phyloP scores from a whole-genome alignment of 2,329 filamentous ascomycete genomes.

The Leptographium radiaticola region DNA sequence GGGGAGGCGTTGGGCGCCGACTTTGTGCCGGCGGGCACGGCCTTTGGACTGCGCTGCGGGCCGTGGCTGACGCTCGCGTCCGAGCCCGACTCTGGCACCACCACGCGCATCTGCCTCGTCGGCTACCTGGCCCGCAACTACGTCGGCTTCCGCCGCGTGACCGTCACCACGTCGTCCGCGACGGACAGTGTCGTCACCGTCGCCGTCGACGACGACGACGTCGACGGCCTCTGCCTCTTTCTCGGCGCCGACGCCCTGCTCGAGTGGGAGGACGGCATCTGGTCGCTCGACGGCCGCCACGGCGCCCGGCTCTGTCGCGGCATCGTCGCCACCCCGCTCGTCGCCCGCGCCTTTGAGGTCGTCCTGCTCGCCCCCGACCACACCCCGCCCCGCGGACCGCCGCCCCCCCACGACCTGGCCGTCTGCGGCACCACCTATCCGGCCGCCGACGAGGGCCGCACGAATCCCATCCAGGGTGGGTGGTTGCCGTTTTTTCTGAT shows the following conservation, averaged over 20 bases:
- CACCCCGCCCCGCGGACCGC: slow-evolving; percentile 2
- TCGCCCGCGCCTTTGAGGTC: slow-evolving; percentile 37
- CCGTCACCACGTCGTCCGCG: slow-evolving; percentile 16
- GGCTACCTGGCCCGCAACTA: slow-evolving; percentile 38
- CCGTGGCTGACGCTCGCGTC: slow-evolving; percentile 30
- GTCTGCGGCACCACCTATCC: slow-evolving; percentile 34
- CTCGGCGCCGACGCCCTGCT: slow-evolving; percentile 40
- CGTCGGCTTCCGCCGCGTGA: slow-evolving; percentile 40
- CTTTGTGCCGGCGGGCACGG: slow-evolving; percentile 32
- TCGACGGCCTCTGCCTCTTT: slow-evolving; percentile 34
- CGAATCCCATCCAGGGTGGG: slow-evolving; percentile 35
- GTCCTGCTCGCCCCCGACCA: slow-evolving; percentile 19
- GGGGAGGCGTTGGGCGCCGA: slow-evolving; percentile 29
- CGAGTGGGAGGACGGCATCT: slow-evolving; percentile 41
- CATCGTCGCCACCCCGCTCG: slow-evolving; percentile 38
- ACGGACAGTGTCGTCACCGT: slow-evolving; percentile 17
- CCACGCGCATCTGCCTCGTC: slow-evolving; percentile 23
- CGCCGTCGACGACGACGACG: slow-evolving; percentile 26
- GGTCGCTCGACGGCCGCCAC: slow-evolving; percentile 20
- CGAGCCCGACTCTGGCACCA: slow-evolving; percentile 11
- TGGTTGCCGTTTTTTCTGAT: slow-evolving; percentile 11
- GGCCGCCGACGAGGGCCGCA: slow-evolving; percentile 10
- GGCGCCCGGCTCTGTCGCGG: slow-evolving; percentile 31
- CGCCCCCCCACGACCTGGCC: slow-evolving; percentile 23
- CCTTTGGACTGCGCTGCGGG: slow-evolving; percentile 40